Conservation (phyloP, 2,329 filamentous ascomycete genomes). For the Cladophialophora bantiana region DNA sequence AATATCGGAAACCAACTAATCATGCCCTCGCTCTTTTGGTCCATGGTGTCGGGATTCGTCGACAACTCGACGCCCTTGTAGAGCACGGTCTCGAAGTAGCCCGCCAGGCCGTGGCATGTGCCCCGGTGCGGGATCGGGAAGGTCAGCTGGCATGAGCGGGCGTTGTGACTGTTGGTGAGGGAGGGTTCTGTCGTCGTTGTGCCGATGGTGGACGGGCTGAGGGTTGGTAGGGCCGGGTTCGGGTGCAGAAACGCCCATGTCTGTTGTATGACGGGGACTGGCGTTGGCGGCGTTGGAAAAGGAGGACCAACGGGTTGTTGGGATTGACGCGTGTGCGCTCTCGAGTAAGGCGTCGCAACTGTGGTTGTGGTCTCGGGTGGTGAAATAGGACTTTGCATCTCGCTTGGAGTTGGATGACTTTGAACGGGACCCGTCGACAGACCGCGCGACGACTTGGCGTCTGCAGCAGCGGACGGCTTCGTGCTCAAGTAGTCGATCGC, state of each 20-base stretch:
- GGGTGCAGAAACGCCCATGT: conserved; percentile 54
- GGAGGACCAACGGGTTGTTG: conserved; percentile 30
- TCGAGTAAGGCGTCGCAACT: conserved; percentile 21
- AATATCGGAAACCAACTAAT: conserved; percentile 99
- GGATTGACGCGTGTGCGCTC: conserved; percentile 34
- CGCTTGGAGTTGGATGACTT: conserved; percentile 13
- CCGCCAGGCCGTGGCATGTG: conserved; percentile 86
- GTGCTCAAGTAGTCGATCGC: conserved; percentile 85
- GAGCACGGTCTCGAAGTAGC: conserved; percentile 96
- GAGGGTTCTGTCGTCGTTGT: conserved; percentile 9
- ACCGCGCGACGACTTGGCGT: neutral
- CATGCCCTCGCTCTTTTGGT: conserved; percentile 94
- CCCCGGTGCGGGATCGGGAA: conserved; percentile 82
- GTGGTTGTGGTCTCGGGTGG: conserved; percentile 20
- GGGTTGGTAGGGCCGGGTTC: conserved; percentile 43
- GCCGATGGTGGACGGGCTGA: conserved; percentile 49
- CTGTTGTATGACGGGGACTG: conserved; percentile 50
- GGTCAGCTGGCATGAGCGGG: conserved; percentile 75
- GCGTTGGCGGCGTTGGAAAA: conserved; percentile 41
- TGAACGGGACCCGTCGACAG: neutral
- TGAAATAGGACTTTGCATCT: conserved; percentile 7
- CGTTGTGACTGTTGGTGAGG: conserved; percentile 80
- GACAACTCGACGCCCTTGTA: conserved; percentile 72
- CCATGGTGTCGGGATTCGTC: conserved; percentile 90
- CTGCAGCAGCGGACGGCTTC: conserved; percentile 50